Evolutionary conservation across 2,329 filamentous ascomycete species (phyloP).

Genomic region (Chaetomium sp.): DNA sequence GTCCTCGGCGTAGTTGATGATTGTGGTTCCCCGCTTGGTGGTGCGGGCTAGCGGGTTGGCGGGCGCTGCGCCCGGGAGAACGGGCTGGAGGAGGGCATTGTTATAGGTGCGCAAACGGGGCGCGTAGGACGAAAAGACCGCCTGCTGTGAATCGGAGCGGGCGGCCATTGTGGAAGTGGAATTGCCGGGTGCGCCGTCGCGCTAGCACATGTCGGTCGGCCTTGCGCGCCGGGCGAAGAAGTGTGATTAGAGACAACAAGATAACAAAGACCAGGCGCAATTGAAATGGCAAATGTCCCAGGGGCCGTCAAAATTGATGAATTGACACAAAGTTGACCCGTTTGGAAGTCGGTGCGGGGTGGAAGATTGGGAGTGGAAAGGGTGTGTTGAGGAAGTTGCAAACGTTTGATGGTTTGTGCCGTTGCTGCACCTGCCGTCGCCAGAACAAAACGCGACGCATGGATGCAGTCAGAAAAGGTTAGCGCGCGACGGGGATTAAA

Average conservation of each 20-base stretch:
- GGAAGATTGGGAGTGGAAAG: too few species aligned
- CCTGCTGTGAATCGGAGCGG: constrained; percentile 57
- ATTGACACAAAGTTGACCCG: too few species aligned
- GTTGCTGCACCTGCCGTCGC: too few species aligned
- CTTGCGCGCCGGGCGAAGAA: neutral
- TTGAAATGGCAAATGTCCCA: too few species aligned
- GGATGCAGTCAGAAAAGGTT: too few species aligned
- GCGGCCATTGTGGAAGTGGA: constrained; percentile 38
- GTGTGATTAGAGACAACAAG: neutral
- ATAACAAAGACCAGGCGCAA: neutral
- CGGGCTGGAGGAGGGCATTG: constrained; percentile 83
- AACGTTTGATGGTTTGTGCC: too few species aligned
- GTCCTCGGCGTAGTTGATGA: constrained; percentile 97
- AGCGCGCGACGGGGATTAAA: too few species aligned
- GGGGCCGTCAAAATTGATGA: too few species aligned
- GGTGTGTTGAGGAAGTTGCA: too few species aligned
- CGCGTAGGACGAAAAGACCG: constrained; percentile 86
- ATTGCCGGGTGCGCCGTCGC: neutral
- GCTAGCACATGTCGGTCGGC: constrained; percentile 19
- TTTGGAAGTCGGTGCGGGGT: neutral
- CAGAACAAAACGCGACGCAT: too few species aligned
- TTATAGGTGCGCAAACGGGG: constrained; percentile 83
- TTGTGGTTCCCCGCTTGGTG: constrained; percentile 94
- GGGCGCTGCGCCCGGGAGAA: constrained; percentile 64
- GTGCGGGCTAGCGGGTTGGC: constrained; percentile 65